Evolutionary conservation across 2,329 filamentous ascomycete genomes (phyloP).

Genomic region (Fusarium floridanum): DNA sequence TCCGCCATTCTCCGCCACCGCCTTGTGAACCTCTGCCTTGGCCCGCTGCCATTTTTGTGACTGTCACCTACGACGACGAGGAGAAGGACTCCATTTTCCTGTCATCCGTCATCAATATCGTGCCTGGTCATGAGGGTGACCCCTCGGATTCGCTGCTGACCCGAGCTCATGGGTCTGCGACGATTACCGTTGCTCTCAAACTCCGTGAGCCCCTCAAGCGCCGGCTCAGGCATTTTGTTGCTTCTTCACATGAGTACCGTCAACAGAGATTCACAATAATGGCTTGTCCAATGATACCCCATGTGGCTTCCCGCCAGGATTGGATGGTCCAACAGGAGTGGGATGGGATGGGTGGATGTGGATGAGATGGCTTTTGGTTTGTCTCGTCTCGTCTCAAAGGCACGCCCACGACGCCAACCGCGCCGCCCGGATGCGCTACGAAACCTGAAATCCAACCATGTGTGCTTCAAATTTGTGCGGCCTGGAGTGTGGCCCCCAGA

Average conservation of each 20-base stretch:
- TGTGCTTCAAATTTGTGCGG: constrained; percentile 3
- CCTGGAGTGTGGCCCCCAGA: constrained; percentile 5
- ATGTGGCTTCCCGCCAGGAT: constrained; percentile 12
- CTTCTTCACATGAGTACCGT: constrained; percentile 9
- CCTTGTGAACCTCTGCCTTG: constrained; percentile 29
- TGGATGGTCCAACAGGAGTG: constrained; percentile 5
- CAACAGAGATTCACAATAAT: neutral
- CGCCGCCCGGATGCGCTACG: constrained; percentile 10
- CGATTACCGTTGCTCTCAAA: neutral
- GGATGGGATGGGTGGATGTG: constrained; percentile 19
- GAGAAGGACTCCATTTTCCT: constrained; percentile 3
- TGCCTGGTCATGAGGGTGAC: constrained; percentile 9
- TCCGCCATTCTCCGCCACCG: constrained; percentile 42
- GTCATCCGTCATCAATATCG: constrained; percentile 17
- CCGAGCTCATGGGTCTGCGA: neutral
- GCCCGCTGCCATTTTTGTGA: constrained; percentile 24
- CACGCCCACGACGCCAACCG: constrained; percentile 8
- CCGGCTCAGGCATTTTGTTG: constrained; percentile 16
- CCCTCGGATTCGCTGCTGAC: neutral
- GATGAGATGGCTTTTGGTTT: constrained; percentile 29
- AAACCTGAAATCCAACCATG: constrained; percentile 22
- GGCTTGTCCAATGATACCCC: constrained; percentile 22
- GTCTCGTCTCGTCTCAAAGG: constrained; percentile 30
- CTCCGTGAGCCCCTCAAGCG: constrained; percentile 2
- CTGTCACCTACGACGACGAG: constrained; percentile 16